A percentile compares a stretch with the other conserved stretches of the same genome.
phyloP scores from a whole-genome alignment of 345 rosid genomes.

The Eucalyptus urophylla region DNA sequence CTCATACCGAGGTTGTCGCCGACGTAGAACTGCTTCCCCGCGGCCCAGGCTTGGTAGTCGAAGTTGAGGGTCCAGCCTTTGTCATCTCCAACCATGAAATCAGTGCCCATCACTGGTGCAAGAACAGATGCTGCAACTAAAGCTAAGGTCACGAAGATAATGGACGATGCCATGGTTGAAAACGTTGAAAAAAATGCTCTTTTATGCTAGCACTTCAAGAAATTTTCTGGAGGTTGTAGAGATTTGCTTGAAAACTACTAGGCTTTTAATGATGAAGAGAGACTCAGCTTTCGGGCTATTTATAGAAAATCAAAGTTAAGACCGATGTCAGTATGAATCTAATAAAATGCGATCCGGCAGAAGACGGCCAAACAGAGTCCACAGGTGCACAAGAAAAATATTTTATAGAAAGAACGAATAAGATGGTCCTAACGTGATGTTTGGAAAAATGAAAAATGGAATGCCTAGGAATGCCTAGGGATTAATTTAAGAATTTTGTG shows the following conservation, averaged over 20 bases:
- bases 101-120: not conserved
- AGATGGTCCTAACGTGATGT: not conserved
- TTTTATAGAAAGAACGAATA: not conserved
- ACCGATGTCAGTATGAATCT: not conserved
- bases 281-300: not conserved
- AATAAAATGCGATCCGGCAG: not conserved
- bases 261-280: not conserved
- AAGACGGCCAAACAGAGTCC: not conserved
- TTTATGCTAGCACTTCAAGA: not conserved
- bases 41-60: conserved; percentile 16
- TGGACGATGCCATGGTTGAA: not conserved
- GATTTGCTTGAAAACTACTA: not conserved
- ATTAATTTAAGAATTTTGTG: not conserved
- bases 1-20: conserved; percentile 10
- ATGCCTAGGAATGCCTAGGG: not conserved
- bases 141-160: not conserved
- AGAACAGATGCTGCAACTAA: not conserved
- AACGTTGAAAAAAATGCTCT: not conserved
- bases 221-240: not conserved
- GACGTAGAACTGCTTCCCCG: conserved; percentile 1
- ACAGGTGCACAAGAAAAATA: not conserved
- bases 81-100: conserved; percentile 26
- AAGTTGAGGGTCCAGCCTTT: conserved; percentile 18
- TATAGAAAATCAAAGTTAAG: not conserved
- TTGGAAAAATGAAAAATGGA: not conserved